Evolutionary conservation across 169 alveolate species (phyloP).

Genomic region (Plasmodium gonderi): DNA sequence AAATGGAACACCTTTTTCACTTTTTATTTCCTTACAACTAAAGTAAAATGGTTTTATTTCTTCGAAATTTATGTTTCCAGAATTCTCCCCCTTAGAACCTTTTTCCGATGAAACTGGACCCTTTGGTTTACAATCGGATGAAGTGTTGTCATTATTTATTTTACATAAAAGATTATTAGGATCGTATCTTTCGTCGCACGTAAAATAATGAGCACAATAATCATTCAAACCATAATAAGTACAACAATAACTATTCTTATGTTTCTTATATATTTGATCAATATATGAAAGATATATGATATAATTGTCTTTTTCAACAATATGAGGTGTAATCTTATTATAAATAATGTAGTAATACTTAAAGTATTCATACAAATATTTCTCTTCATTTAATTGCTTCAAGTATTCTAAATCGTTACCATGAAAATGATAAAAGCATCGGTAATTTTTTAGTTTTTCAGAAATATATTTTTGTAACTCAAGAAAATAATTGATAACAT

Average conservation of each 20-base stretch:
- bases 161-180: neutral
- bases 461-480: neutral
- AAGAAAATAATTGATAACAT: neutral
- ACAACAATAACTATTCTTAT: neutral
- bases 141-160: too few relatives aligned
- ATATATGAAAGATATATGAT: neutral
- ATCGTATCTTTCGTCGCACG: neutral
- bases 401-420: neutral
- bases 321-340: neutral
- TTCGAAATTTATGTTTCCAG: neutral
- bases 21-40: neutral
- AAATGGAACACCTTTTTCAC: neutral
- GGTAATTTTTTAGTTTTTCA: too few relatives aligned
- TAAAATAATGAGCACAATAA: neutral
- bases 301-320: neutral
- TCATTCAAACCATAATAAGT: neutral
- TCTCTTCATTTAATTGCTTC: neutral
- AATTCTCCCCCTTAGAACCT: neutral
- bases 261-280: neutral
- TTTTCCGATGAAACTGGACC: neutral
- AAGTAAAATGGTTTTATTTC: neutral
- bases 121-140: neutral
- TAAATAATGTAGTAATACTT: neutral
- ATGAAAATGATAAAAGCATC: neutral
- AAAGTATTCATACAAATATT: neutral